Evolutionary conservation across 2,329 filamentous ascomycete genomes (phyloP).

Genomic region (Magnaporthales sp.): DNA sequence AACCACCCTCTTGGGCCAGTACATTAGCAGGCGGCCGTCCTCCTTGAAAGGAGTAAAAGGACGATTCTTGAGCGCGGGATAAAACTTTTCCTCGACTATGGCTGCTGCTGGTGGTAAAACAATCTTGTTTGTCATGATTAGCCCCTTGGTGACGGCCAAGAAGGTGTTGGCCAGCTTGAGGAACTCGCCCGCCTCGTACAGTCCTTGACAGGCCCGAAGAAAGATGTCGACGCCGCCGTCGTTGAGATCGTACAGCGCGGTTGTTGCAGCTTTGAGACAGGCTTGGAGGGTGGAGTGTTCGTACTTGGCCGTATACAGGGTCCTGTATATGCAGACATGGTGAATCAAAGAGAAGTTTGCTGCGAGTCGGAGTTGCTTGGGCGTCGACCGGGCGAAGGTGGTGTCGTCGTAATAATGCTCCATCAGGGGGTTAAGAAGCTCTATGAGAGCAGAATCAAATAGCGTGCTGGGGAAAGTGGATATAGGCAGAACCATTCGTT

Average conservation of each 20-base stretch:
- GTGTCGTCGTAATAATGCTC: not conserved
- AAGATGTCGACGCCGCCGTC: slow-evolving; percentile 6
- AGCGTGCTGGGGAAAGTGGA: slow-evolving; percentile 1
- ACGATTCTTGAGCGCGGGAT: not conserved
- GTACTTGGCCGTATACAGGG: slow-evolving; percentile 13
- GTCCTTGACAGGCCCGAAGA: slow-evolving; percentile 3
- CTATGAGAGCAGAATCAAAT: slow-evolving; percentile 3
- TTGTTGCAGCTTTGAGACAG: slow-evolving; percentile 5
- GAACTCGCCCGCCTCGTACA: slow-evolving; percentile 6
- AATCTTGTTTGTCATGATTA: not conserved
- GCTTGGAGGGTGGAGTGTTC: slow-evolving; percentile 12
- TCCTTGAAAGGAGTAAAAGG: not conserved
- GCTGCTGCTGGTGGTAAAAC: not conserved
- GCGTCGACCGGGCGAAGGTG: not conserved
- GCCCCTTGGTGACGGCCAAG: slow-evolving; percentile 1
- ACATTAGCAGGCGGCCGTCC: not conserved
- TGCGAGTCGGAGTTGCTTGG: not conserved
- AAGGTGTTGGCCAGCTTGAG: slow-evolving; percentile 4
- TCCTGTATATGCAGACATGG: slow-evolving; percentile 16
- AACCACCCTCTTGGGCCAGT: not conserved
- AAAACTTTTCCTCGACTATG: not conserved
- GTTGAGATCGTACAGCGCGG: slow-evolving; percentile 3
- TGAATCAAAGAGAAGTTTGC: slow-evolving; percentile 8
- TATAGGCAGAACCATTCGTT: not conserved
- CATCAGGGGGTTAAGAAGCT: slow-evolving; percentile 3